Conservation (phyloP, 805 yeast species). For the Alloascoidea hylecoeti region DNA sequence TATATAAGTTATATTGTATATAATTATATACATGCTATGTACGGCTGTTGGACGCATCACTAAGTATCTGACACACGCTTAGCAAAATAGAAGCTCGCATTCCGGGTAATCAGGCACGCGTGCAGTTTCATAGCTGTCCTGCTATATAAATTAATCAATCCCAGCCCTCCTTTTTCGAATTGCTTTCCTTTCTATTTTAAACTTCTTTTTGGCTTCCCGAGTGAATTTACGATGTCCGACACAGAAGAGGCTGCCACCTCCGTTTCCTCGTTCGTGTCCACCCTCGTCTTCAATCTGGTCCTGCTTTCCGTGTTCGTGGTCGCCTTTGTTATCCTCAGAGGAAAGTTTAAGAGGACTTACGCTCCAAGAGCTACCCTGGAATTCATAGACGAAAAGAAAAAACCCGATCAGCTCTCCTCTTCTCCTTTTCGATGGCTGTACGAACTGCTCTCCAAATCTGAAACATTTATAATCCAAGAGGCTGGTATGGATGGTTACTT, state of each 20-base stretch:
- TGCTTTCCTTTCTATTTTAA: neutral
- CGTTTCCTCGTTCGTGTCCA: conserved; percentile 60
- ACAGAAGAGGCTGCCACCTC: conserved; percentile 21
- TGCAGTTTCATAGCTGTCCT: too few species aligned
- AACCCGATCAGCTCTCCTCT: conserved; percentile 1
- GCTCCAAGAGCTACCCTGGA: conserved; percentile 65
- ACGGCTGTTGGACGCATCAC: too few species aligned
- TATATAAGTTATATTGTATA: too few species aligned
- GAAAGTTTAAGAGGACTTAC: conserved; percentile 59
- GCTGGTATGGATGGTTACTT: conserved; percentile 69
- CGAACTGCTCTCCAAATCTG: conserved; percentile 36
- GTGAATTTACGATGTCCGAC: neutral
- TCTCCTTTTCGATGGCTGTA: conserved; percentile 30
- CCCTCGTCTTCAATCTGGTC: conserved; percentile 54
- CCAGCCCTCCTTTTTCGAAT: too few species aligned
- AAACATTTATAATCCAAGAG: conserved; percentile 50
- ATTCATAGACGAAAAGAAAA: conserved; percentile 22
- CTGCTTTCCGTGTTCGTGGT: conserved; percentile 48
- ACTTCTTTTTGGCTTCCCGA: neutral
- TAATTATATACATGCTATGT: too few species aligned
- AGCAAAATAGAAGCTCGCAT: too few species aligned
- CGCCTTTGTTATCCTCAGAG: conserved; percentile 52
- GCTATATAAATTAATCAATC: too few species aligned
- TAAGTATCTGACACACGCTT: too few species aligned
- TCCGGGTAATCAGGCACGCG: too few species aligned